These are phyloP conservation scores for Neofusicoccum cordaticola DNA, from an alignment of 2,329 filamentous ascomycete species.

Conservation along the genomic window DNA sequence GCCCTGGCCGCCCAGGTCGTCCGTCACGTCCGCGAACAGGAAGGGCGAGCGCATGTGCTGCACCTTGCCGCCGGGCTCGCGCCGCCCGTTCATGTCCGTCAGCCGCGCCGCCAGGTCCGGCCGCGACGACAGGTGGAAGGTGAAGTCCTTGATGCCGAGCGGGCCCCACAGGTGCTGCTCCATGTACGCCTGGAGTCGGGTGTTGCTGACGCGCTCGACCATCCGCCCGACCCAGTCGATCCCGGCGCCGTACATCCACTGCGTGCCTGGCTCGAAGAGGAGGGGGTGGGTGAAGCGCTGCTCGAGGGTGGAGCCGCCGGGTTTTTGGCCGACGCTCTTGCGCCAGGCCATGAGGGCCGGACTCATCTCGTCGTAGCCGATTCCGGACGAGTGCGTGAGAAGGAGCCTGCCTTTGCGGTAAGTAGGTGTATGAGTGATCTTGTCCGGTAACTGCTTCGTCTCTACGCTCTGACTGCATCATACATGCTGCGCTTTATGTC, in stretches of 20 bases:
- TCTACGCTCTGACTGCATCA: too few species aligned
- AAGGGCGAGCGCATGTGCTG: slow-evolving; percentile 6
- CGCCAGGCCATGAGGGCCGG: slow-evolving; percentile 19
- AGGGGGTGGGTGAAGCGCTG: slow-evolving; percentile 23
- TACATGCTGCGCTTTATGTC: too few species aligned
- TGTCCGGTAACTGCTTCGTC: too few species aligned
- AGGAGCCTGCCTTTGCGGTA: slow-evolving; percentile 25
- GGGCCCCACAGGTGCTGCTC: slow-evolving; percentile 25
- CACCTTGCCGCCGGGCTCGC: slow-evolving; percentile 21
- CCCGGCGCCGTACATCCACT: slow-evolving; percentile 24
- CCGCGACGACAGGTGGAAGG: slow-evolving; percentile 21
- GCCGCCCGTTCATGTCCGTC: slow-evolving; percentile 25
- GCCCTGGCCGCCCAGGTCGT: slow-evolving; percentile 16
- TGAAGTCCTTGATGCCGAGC: slow-evolving; percentile 25
- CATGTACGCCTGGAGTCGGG: slow-evolving; percentile 26
- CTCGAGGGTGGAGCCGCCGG: slow-evolving; percentile 16
- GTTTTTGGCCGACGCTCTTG: slow-evolving; percentile 18
- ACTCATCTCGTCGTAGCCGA: slow-evolving; percentile 24
- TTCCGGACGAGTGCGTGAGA: slow-evolving; percentile 28
- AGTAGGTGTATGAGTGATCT: not conserved
- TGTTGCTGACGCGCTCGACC: slow-evolving; percentile 25
- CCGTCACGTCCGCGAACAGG: slow-evolving; percentile 17
- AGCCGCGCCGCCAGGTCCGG: slow-evolving; percentile 12
- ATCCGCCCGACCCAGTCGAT: slow-evolving; percentile 27
- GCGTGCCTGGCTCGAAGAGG: slow-evolving; percentile 28